Evolutionary conservation across 257 asterid species (phyloP), one percentile per base, ranked within the genome.

Genomic region (Nicotiana sylvestris): DNA sequence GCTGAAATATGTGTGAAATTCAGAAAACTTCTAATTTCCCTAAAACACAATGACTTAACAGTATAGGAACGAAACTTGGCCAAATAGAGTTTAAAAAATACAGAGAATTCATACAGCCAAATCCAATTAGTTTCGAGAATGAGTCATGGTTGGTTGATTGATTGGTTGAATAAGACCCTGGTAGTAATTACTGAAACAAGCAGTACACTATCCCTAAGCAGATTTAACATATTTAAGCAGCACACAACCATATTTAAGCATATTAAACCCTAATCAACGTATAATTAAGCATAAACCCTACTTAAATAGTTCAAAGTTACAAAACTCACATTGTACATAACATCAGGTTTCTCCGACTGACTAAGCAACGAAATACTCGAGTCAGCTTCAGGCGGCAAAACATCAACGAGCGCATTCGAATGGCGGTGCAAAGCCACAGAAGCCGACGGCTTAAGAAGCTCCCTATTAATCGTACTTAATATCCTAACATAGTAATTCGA

Each of bases 341-440:
- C 98, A 70, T 92, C 97, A 25, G 98, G 98, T 91, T 89, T 93
- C 90, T 93, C 98, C 2, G 95, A 91, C 81, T 93, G 98, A 85
- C 97, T 93, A 5, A 93, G 93, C 76, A 93, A 86, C 56, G 98
- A 93, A 17, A 93, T 92, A 77, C 97, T 93, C 12, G 97, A 93
- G 86, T 93, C 95, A 3, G 97, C 95, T 78, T 93, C 98, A 1
- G 98, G 97, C 9, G 98, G 98, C 49, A 93, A 88, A 18, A 93
- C 97, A 67, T 92, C 98, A 8, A 92, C 98, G 3, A 93, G 91
- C 80, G 98, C 98, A 81, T 92, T 93, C 2, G 97, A 90, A 77
- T 93, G 97, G 76, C 97, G 93, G 87, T 93, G 97, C 67, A 92
- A 78, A 9, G 98, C 98, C 3, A 93, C 95, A 37, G 97, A 91